Base-by-base conservation (phyloP, 2,329 filamentous ascomycete genomes). In the Alternaria solani region DNA sequence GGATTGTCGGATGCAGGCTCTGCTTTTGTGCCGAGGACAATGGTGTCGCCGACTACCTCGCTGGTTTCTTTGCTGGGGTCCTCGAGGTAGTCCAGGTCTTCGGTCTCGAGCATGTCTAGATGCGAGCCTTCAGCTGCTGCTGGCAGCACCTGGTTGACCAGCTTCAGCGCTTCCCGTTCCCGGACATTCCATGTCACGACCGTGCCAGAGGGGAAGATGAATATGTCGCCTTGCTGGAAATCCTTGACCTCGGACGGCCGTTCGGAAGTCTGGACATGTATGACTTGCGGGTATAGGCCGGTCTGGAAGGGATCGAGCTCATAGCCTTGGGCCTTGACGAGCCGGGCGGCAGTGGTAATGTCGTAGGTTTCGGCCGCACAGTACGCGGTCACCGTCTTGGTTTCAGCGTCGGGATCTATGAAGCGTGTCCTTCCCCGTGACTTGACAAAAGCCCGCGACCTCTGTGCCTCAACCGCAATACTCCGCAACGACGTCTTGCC, bases 181-280 rank as follows among this genome's bases (percentile, higher is more conserved):
- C 92, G 89, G 1, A 97, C 84, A 5, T 92, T 91, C 95, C 95
- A 99, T 25, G 92, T 90, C 6, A 98, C 95, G 7, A 98, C 86
- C 12, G 94, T 96, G 11, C 95, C 95, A 0, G 94, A 97, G 8
- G 94, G 93, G 68, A 99, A 99, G 57, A 99, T 89, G 75, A 98
- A 98, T 51, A 98, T 88, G 79, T 99, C 95, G 34, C 93, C 94
- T 49, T 74, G 72, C 38, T 74, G 87, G 86, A 78, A 72, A 83
- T 82, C 55, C 81, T 82, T 77, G 51, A 78, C 72, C 59, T 77
- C 75, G 18, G 74, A 68, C 7, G 77, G 69, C 51, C 75, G 70
- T 48, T 80, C 79, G 0, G 76, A 77, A 7, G 80, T 81, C 56
- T 81, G 82, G 14, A 90, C 79, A 68, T 91, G 88, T 36, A 90